These are phyloP conservation scores for Rhizoclosmatium sp. DNA, from an alignment of 192 early-diverging fungal species.

Conservation along the genomic window DNA sequence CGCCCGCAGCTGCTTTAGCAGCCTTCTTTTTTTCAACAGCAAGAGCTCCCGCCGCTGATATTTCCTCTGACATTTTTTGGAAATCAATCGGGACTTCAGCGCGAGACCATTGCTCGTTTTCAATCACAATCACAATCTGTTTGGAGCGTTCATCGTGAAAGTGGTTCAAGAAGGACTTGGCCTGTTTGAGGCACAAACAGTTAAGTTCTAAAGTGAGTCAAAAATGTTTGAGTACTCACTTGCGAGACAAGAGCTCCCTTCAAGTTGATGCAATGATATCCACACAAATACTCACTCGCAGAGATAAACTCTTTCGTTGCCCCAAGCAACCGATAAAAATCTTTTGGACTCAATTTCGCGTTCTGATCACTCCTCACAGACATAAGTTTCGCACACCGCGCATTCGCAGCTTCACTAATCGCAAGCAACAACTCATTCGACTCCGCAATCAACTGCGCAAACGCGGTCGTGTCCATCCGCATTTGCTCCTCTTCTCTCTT, in stretches of 20 bases:
- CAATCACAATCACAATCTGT: constrained; percentile 85
- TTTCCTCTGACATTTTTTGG: constrained; percentile 81
- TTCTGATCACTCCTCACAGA: constrained; percentile 89
- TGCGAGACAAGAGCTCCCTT: constrained; percentile 88
- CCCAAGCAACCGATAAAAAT: constrained; percentile 86
- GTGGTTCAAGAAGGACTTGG: constrained; percentile 88
- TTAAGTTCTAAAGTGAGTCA: constrained; percentile 10
- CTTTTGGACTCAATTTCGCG: constrained; percentile 82
- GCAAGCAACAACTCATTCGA: constrained; percentile 78
- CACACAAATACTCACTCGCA: constrained; percentile 79
- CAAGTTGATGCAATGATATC: constrained; percentile 89
- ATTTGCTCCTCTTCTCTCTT: constrained; percentile 16
- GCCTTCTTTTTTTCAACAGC: constrained; percentile 31
- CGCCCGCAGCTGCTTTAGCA: neutral
- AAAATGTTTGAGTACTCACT: constrained; percentile 44
- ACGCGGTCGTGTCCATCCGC: constrained; percentile 37
- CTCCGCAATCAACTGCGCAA: constrained; percentile 69
- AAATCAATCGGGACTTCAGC: constrained; percentile 94
- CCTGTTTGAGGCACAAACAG: constrained; percentile 46
- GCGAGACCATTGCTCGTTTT: constrained; percentile 97
- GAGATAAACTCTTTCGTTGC: constrained; percentile 85
- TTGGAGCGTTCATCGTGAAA: constrained; percentile 94
- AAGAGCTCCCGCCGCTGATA: constrained; percentile 54
- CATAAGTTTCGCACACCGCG: constrained; percentile 87
- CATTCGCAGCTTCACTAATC: constrained; percentile 86